Conservation (phyloP, 1,284 basidiomycete species). For the Cryptococcus sp. region DNA sequence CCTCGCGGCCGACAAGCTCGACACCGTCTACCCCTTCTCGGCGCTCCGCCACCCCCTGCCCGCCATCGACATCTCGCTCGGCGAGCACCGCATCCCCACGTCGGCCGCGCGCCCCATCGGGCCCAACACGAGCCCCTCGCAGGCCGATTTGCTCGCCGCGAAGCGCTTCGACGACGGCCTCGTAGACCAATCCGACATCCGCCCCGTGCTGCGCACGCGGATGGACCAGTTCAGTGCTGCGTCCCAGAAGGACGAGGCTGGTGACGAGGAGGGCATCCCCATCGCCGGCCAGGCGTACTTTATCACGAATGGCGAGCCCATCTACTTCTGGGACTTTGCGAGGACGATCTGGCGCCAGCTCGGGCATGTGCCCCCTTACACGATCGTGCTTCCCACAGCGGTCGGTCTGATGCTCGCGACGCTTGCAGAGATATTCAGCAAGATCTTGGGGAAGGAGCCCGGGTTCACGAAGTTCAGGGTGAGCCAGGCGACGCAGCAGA, state of each 20-base stretch:
- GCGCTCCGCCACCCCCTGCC: conserved; percentile 61
- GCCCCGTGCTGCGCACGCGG: conserved; percentile 61
- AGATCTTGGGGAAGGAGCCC: conserved; percentile 74
- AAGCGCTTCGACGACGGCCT: conserved; percentile 52
- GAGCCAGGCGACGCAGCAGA: conserved; percentile 60
- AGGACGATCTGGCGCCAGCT: conserved; percentile 79
- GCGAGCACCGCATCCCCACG: conserved; percentile 65
- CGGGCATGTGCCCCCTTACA: conserved; percentile 58
- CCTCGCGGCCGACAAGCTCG: conserved; percentile 72
- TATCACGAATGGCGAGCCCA: conserved; percentile 95
- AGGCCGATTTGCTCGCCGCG: conserved; percentile 59
- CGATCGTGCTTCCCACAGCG: conserved; percentile 61
- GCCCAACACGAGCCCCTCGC: conserved; percentile 61
- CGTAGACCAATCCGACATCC: conserved; percentile 50
- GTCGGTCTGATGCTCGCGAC: conserved; percentile 69
- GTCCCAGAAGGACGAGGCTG: conserved; percentile 22
- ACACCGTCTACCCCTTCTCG: conserved; percentile 44
- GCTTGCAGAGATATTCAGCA: conserved; percentile 70
- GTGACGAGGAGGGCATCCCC: conserved; percentile 54
- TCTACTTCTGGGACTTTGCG: conserved; percentile 94
- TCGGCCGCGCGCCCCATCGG: conserved; percentile 73
- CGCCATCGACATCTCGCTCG: conserved; percentile 62
- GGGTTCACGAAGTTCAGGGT: conserved; percentile 88
- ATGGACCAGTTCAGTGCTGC: conserved; percentile 57
- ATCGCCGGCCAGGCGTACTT: conserved; percentile 95